Percentiles rank a stretch among this genome's conserved stretches.
Conservation (phyloP, 2,329 filamentous ascomycete species). For the Lojkania enalia region DNA sequence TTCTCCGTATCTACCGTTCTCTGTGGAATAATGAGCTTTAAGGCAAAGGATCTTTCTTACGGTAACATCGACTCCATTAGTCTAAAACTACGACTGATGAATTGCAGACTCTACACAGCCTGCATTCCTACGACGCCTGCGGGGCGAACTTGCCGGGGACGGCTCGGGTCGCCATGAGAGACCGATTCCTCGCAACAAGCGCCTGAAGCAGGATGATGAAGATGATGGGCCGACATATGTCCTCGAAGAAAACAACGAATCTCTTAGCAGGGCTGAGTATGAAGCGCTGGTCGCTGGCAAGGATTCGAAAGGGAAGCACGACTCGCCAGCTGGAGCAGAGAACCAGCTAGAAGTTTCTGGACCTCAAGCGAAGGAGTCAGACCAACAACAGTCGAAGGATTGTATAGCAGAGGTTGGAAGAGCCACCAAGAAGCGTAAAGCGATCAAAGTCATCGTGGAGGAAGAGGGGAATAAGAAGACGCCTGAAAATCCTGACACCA, state of each 20-base stretch:
- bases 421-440: conserved; percentile 43
- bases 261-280: conserved; percentile 57
- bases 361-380: not conserved
- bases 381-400: conserved; percentile 25
- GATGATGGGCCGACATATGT: conserved; percentile 78
- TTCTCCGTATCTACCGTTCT: too few species aligned
- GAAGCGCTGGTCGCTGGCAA: conserved; percentile 47
- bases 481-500: conserved; percentile 15
- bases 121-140: conserved; percentile 52
- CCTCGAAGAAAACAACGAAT: conserved; percentile 70
- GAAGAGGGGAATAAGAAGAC: conserved; percentile 26
- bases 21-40: conserved; percentile 56
- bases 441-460: conserved; percentile 37
- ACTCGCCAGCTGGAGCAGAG: conserved; percentile 6
- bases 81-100: conserved; percentile 41
- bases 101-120: conserved; percentile 58
- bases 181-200: conserved; percentile 49
- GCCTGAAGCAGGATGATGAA: conserved; percentile 63
- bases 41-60: conserved; percentile 67
- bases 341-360: conserved; percentile 8
- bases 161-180: conserved; percentile 51
- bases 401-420: conserved; percentile 40
- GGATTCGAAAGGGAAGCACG: conserved; percentile 18
- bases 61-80: conserved; percentile 35
- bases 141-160: conserved; percentile 58